These are phyloP conservation scores for Aspergillus pseudoglaucus DNA, from an alignment of 2,329 filamentous ascomycete species.

Conservation along the genomic window DNA sequence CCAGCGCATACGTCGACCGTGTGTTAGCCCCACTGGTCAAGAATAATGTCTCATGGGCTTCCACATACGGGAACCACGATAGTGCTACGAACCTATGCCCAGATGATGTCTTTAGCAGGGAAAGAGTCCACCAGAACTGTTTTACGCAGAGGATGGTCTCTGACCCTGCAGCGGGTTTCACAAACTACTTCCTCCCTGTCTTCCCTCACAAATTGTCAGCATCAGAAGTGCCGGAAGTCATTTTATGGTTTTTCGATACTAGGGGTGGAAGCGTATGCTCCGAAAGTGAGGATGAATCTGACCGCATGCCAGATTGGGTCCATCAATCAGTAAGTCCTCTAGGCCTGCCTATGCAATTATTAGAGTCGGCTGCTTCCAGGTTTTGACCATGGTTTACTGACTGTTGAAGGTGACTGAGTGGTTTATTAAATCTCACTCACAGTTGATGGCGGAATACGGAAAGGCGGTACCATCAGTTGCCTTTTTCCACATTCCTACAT, in stretches of 20 bases:
- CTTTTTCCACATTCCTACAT: constrained; percentile 51
- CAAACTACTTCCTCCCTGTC: constrained; percentile 52
- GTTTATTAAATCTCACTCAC: constrained; percentile 34
- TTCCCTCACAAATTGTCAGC: constrained; percentile 39
- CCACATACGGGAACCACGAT: constrained; percentile 68
- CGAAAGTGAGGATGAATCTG: not conserved
- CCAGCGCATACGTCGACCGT: constrained; percentile 52
- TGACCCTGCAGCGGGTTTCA: constrained; percentile 36
- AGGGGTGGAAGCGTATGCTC: constrained; percentile 47
- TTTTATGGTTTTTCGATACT: constrained; percentile 70
- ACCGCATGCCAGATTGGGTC: constrained; percentile 40
- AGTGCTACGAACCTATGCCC: constrained; percentile 53
- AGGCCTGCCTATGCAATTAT: not conserved
- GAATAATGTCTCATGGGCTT: constrained; percentile 55
- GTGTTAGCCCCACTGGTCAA: constrained; percentile 54
- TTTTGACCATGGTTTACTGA: not conserved
- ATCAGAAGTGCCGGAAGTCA: constrained; percentile 29
- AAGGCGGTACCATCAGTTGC: constrained; percentile 44
- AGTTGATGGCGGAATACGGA: constrained; percentile 23
- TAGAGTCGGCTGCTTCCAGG: no score
- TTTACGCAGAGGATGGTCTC: constrained; percentile 41
- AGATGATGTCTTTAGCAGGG: constrained; percentile 34
- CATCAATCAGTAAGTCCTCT: constrained; percentile 26
- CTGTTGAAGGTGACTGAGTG: constrained; percentile 32
- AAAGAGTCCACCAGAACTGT: constrained; percentile 30